Conservation (phyloP, 83 land plant genomes). For the Thuja plicata region DNA sequence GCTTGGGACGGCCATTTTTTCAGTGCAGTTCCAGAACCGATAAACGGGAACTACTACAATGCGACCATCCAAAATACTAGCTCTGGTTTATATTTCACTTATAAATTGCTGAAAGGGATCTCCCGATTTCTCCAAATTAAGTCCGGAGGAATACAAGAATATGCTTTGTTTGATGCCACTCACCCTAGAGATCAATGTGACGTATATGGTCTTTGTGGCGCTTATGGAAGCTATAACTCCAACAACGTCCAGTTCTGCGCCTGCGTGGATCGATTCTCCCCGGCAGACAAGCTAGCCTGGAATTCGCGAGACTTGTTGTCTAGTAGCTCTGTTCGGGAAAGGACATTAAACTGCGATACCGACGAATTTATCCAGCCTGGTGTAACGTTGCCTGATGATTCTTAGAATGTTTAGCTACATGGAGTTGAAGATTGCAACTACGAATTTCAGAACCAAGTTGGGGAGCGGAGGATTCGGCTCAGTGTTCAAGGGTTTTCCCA, state of each 20-base stretch:
- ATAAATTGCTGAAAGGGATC: background rate
- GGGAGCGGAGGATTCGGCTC: too few relatives aligned
- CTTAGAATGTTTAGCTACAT: too few relatives aligned
- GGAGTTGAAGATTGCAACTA: too few relatives aligned
- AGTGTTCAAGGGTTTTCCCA: too few relatives aligned
- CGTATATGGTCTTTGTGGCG: conserved; percentile 15
- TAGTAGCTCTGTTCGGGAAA: conserved; percentile 13
- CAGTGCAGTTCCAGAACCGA: conserved; percentile 8
- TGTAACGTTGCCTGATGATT: conserved; percentile 18
- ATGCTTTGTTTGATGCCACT: too few relatives aligned
- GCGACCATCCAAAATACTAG: conserved; percentile 4
- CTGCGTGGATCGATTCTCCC: conserved; percentile 20
- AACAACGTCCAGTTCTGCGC: too few relatives aligned
- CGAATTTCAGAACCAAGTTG: too few relatives aligned
- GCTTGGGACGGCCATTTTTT: conserved; percentile 19
- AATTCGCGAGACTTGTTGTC: conserved; percentile 17
- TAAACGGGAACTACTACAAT: background rate
- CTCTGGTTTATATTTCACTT: conserved; percentile 11
- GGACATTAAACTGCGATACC: background rate
- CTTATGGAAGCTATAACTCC: background rate
- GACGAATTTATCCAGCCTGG: conserved; percentile 18
- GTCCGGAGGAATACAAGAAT: too few relatives aligned
- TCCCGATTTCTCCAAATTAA: background rate
- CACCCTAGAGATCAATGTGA: background rate
- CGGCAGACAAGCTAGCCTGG: conserved; percentile 15